phyloP scores from a whole-genome alignment of 441 rosid species.

The Jatropha podagrica region DNA sequence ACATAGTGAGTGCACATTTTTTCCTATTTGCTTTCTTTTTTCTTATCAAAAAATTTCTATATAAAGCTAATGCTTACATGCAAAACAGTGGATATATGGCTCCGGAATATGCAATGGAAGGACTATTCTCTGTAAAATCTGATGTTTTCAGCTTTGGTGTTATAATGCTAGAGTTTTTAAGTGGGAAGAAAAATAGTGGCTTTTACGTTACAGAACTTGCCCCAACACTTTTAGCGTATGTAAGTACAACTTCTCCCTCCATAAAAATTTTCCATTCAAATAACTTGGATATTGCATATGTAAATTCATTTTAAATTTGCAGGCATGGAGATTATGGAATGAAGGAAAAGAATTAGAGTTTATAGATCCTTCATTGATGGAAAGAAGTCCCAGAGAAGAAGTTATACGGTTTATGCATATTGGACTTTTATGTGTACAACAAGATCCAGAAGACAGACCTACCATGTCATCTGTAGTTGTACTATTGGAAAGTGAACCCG shows the following conservation, averaged over 20 bases:
- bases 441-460: conserved; percentile 41
- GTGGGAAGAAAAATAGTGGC: conserved; percentile 36
- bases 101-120: conserved; percentile 41
- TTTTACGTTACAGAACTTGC: conserved; percentile 24
- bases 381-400: conserved; percentile 18
- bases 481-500: conserved; percentile 24
- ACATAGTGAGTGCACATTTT: conserved; percentile 25
- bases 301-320: neutral
- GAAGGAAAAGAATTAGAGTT: conserved; percentile 29
- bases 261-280: neutral
- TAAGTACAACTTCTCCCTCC: neutral
- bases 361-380: conserved; percentile 24
- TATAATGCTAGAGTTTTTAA: conserved; percentile 38
- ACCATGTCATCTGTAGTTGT: conserved; percentile 36
- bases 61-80: neutral
- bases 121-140: conserved; percentile 39
- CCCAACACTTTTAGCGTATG: conserved; percentile 14
- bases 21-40: neutral
- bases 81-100: conserved; percentile 40
- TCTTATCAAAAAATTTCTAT: neutral
- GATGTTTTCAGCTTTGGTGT: conserved; percentile 55
- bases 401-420: conserved; percentile 37
- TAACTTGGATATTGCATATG: neutral
- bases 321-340: conserved; percentile 47
- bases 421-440: conserved; percentile 46